A percentile compares a stretch with the other conserved stretches of the same genome.
phyloP scores from a whole-genome alignment of 2,329 filamentous ascomycete genomes.

The Zymoseptoria passerinii region DNA sequence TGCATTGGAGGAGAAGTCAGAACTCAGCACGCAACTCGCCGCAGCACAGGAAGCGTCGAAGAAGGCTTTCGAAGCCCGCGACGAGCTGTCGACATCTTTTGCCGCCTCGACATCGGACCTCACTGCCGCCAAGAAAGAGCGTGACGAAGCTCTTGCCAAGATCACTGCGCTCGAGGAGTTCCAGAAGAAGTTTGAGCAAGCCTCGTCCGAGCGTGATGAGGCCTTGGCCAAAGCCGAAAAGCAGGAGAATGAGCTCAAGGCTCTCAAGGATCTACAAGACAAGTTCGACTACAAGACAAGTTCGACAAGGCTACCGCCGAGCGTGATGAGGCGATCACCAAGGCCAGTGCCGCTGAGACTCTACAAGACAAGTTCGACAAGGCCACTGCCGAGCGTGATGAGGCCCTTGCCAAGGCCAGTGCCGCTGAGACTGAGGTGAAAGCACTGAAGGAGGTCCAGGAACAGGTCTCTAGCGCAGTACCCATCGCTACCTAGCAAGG shows the following conservation, averaged over 20 bases:
- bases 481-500: background rate
- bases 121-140: conserved; percentile 7
- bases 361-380: background rate
- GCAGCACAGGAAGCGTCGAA: conserved; percentile 7
- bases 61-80: conserved; percentile 1
- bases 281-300: background rate
- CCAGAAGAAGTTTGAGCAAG: conserved; percentile 3
- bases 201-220: conserved; percentile 1
- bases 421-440: background rate
- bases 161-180: conserved; percentile 1
- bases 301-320: background rate
- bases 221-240: background rate
- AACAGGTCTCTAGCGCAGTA: background rate
- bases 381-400: background rate
- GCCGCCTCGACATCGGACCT: conserved; percentile 7
- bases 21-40: conserved; percentile 8
- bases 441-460: background rate
- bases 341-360: background rate
- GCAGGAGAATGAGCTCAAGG: background rate
- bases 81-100: conserved; percentile 7
- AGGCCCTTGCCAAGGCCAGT: background rate
- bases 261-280: background rate
- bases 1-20: conserved; percentile 10
- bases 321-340: background rate
- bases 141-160: conserved; percentile 1